Evolutionary conservation across 2,329 filamentous ascomycete genomes (phyloP).

Genomic region (Botrytis aclada): DNA sequence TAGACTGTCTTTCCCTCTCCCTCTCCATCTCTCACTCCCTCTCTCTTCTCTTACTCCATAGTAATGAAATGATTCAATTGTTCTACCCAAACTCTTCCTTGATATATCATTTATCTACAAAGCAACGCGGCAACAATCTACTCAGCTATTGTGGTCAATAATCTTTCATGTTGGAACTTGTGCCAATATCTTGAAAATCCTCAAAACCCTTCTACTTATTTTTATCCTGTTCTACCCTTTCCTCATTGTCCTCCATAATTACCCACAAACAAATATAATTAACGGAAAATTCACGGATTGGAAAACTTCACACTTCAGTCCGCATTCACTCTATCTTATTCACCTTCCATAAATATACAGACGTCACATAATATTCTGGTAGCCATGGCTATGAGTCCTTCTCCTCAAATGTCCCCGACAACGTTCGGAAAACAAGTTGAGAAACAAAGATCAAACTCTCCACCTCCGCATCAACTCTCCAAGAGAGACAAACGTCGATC

Average conservation of each 20-base stretch:
- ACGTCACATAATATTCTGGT: neutral
- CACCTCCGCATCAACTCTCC: slow-evolving; percentile 46
- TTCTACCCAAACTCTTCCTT: neutral
- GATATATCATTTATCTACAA: neutral
- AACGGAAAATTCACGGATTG: neutral
- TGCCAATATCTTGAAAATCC: neutral
- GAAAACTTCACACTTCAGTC: neutral
- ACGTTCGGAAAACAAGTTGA: slow-evolving; percentile 32
- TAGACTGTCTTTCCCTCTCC: neutral
- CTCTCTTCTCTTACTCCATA: neutral
- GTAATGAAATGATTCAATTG: neutral
- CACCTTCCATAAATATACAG: neutral
- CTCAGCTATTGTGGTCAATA: neutral
- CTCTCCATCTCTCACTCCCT: neutral
- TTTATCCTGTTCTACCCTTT: slow-evolving; percentile 4
- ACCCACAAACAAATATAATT: neutral
- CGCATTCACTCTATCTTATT: neutral
- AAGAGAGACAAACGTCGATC: slow-evolving; percentile 91
- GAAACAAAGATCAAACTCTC: slow-evolving; percentile 35
- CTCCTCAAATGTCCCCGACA: slow-evolving; percentile 34
- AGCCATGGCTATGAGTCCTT: slow-evolving; percentile 34
- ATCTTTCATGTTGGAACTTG: neutral
- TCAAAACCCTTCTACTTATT: slow-evolving; percentile 7
- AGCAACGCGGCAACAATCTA: neutral
- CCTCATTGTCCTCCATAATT: neutral